Conservation (phyloP, 176 grass and related monocot genomes). For the Canna indica region DNA sequence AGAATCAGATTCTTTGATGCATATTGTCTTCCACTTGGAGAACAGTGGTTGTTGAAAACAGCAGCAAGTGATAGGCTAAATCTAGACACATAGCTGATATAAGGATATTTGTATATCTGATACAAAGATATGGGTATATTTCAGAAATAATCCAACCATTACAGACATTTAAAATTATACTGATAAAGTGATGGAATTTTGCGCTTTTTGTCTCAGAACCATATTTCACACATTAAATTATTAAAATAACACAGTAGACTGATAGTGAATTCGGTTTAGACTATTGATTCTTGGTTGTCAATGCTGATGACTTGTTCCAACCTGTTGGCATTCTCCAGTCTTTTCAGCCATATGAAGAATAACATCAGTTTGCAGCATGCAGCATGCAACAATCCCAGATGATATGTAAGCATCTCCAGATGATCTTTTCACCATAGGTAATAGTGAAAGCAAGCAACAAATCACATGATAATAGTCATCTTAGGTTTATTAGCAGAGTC, state of each 20-base stretch:
- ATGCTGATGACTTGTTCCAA: background rate
- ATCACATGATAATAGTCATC: background rate
- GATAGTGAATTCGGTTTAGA: background rate
- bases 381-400: no score
- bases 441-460: background rate
- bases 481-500: background rate
- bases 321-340: no score
- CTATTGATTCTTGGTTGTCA: background rate
- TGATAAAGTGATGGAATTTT: no score
- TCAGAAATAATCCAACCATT: no score
- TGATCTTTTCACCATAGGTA: background rate
- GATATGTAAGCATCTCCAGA: background rate
- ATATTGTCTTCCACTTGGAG: constrained; percentile 4
- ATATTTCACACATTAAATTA: background rate
- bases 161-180: background rate
- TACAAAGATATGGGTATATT: background rate
- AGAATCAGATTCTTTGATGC: constrained; percentile 6
- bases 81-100: background rate
- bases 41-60: background rate
- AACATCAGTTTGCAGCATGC: no score
- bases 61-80: background rate
- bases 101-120: background rate
- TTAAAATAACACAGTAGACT: background rate
- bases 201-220: no score
- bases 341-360: no score